Conservation (phyloP, 2,329 filamentous ascomycete species). For the Phialemonium atrogriseum region DNA sequence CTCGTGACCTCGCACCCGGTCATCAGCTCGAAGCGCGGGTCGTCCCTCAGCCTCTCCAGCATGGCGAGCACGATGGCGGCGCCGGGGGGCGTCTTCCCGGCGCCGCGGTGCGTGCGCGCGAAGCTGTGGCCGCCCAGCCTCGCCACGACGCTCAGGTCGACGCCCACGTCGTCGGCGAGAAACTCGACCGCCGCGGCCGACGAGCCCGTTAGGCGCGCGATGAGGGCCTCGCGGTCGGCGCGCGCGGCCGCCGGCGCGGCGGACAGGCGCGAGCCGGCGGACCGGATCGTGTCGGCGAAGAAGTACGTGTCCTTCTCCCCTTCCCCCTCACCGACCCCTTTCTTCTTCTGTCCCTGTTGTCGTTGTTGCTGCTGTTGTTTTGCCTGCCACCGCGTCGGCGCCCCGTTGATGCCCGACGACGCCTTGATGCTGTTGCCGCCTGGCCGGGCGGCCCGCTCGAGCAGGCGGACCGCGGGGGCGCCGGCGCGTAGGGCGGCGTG, state of each 20-base stretch:
- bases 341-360: too few species aligned
- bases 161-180: slow-evolving; percentile 46
- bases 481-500: slow-evolving; percentile 44
- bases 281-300: slow-evolving; percentile 47
- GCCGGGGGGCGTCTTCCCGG: slow-evolving; percentile 47
- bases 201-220: slow-evolving; percentile 36
- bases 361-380: too few species aligned
- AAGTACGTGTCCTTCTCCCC: slow-evolving; percentile 27
- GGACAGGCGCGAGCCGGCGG: slow-evolving; percentile 38
- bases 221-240: slow-evolving; percentile 32
- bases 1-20: slow-evolving; percentile 45
- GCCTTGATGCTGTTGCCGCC: slow-evolving; percentile 61
- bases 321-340: too few species aligned
- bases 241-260: slow-evolving; percentile 11
- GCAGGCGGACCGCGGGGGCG: slow-evolving; percentile 40
- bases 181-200: slow-evolving; percentile 45
- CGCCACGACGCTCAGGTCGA: slow-evolving; percentile 51
- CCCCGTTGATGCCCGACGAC: slow-evolving; percentile 58
- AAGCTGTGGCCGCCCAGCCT: slow-evolving; percentile 51
- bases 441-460: slow-evolving; percentile 51
- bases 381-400: slow-evolving; percentile 51
- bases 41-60: slow-evolving; percentile 39
- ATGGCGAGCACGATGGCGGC: slow-evolving; percentile 49
- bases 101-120: slow-evolving; percentile 49
- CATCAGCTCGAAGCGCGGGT: slow-evolving; percentile 39